Conservation (phyloP, 495 filamentous ascomycete genomes). For the Penicillium maclennaniae region DNA sequence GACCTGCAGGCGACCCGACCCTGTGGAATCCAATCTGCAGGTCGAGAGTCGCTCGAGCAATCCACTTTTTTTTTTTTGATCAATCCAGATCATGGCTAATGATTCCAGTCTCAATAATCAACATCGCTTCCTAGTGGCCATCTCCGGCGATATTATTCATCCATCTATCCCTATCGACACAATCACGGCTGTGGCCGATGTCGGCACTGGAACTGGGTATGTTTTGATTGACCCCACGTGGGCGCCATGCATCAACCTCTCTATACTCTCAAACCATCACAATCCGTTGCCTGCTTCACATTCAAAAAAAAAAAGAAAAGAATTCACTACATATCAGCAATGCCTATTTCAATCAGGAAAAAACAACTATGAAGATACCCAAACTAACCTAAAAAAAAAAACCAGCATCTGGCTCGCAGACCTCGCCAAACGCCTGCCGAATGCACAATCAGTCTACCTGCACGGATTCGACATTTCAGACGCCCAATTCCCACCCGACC, state of each 20-base stretch:
- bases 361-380: too few relatives aligned
- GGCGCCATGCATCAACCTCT: neutral
- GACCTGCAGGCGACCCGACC: slow-evolving; percentile 6
- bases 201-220: slow-evolving; percentile 41
- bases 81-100: too few relatives aligned
- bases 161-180: slow-evolving; percentile 23
- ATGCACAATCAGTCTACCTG: slow-evolving; percentile 12
- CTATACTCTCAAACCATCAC: too few relatives aligned
- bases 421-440: slow-evolving; percentile 11
- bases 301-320: too few relatives aligned
- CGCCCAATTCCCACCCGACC: slow-evolving; percentile 22
- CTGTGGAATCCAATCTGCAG: slow-evolving; percentile 5
- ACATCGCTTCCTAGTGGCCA: slow-evolving; percentile 20
- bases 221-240: neutral
- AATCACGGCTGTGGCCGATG: slow-evolving; percentile 28
- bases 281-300: too few relatives aligned
- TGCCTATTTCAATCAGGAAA: too few relatives aligned
- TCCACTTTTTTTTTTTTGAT: neutral
- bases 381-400: too few relatives aligned
- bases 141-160: slow-evolving; percentile 26
- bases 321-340: too few relatives aligned
- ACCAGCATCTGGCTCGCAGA: slow-evolving; percentile 29
- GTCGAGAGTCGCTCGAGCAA: neutral
- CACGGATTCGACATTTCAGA: slow-evolving; percentile 39
- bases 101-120: slow-evolving; percentile 24